phyloP scores from a whole-genome alignment of 768 basidiomycete species.

The Kwoniella mangroviensis region DNA sequence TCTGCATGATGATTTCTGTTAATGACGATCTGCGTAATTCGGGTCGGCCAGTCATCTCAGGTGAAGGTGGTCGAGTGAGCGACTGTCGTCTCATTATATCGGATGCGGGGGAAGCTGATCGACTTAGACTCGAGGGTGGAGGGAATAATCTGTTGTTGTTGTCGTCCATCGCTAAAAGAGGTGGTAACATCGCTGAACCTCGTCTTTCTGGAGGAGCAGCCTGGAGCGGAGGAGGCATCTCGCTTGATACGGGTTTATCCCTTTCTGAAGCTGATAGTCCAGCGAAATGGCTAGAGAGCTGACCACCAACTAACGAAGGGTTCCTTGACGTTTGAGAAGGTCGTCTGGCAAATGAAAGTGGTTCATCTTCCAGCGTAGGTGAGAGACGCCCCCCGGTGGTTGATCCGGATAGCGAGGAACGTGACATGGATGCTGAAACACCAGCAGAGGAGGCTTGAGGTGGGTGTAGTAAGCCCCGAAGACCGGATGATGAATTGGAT shows the following conservation, averaged over 20 bases:
- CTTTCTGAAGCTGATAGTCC: constrained; percentile 36
- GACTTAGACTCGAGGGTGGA: constrained; percentile 7
- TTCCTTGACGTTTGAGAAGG: constrained; percentile 31
- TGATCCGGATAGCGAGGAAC: constrained; percentile 15
- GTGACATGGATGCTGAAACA: constrained; percentile 25
- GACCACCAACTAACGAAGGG: constrained; percentile 45
- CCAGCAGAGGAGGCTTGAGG: constrained; percentile 30
- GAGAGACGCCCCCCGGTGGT: constrained; percentile 20
- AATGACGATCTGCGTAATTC: constrained; percentile 36
- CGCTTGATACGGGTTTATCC: constrained; percentile 9
- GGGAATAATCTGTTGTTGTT: constrained; percentile 5
- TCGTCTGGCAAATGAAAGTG: constrained; percentile 12
- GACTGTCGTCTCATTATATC: constrained; percentile 18
- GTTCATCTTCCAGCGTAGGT: constrained; percentile 14
- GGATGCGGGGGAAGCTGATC: constrained; percentile 11
- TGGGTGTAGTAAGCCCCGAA: constrained; percentile 29
- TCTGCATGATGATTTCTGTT: constrained; percentile 42
- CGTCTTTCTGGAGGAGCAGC: constrained; percentile 13
- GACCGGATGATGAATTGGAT: constrained; percentile 6
- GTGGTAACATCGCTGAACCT: constrained; percentile 14
- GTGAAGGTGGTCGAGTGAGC: constrained; percentile 38
- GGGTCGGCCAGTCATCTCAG: constrained; percentile 15
- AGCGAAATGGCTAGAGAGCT: constrained; percentile 45
- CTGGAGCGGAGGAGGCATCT: constrained; percentile 33
- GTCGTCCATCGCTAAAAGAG: constrained; percentile 8